These are phyloP conservation scores for Pholiota conissans DNA, from an alignment of 768 basidiomycete species.

Conservation along the genomic window DNA sequence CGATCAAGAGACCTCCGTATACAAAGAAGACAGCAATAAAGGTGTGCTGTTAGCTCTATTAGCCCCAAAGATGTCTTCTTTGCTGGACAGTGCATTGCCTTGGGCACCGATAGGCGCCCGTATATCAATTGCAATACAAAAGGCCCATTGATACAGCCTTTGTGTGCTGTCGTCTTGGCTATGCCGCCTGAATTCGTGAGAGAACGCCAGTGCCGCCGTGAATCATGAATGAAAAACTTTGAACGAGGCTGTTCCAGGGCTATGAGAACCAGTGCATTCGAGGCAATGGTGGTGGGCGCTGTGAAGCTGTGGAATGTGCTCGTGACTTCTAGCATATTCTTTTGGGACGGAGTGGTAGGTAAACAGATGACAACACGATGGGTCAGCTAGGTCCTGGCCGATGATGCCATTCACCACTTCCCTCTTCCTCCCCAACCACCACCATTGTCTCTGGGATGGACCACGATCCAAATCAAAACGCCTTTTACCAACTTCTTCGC, in stretches of 20 bases:
- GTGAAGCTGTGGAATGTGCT: neutral
- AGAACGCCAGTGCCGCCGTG: no score
- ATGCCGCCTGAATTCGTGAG: no score
- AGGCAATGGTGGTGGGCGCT: neutral
- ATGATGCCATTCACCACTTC: neutral
- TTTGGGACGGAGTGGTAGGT: neutral
- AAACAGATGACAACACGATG: conserved; percentile 18
- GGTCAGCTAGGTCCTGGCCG: neutral
- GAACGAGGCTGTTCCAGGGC: neutral
- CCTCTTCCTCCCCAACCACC: conserved; percentile 2
- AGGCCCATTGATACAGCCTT: no score
- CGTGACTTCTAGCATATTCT: conserved; percentile 22
- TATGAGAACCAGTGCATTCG: neutral
- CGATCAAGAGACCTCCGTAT: no score
- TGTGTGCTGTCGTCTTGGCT: no score
- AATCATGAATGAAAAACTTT: no score
- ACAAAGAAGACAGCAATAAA: no score
- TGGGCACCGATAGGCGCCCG: no score
- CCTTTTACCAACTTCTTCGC: neutral
- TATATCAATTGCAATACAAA: no score
- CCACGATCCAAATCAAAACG: neutral
- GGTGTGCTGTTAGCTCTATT: no score
- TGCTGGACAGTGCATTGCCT: no score
- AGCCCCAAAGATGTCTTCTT: no score
- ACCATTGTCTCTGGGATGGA: conserved; percentile 3